Conservation (phyloP, 2,329 filamentous ascomycete genomes). For the Pseudogymnoascus sp. region DNA sequence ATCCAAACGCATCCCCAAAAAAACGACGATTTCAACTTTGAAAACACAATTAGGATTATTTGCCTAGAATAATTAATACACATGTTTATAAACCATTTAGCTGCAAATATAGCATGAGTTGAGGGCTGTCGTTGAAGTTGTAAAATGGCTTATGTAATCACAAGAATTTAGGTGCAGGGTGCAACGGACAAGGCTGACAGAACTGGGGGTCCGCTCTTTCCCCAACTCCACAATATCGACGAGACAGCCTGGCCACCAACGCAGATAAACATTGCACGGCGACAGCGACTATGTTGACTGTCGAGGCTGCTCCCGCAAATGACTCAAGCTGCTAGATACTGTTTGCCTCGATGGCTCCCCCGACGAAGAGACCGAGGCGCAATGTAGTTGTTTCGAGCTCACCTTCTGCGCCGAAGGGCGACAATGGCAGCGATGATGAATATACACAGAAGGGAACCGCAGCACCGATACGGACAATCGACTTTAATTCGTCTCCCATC, state of each 20-base stretch:
- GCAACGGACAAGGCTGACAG: neutral
- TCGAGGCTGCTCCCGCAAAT: neutral
- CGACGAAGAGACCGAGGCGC: slow-evolving; percentile 43
- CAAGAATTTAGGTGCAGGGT: neutral
- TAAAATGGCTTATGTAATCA: neutral
- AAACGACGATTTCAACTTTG: neutral
- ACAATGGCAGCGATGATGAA: neutral
- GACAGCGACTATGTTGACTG: neutral
- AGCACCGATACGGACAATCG: slow-evolving; percentile 21
- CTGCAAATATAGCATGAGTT: neutral
- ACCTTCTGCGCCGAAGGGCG: slow-evolving; percentile 27
- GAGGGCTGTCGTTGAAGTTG: neutral
- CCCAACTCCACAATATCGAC: slow-evolving; percentile 4
- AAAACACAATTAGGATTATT: neutral
- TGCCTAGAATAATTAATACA: neutral
- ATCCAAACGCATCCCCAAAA: neutral
- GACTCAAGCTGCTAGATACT: neutral
- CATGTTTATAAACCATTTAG: neutral
- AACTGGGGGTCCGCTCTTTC: neutral
- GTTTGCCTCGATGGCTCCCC: slow-evolving; percentile 26
- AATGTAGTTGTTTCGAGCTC: slow-evolving; percentile 38
- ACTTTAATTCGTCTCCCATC: slow-evolving; percentile 16
- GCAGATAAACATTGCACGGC: neutral
- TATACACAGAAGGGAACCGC: neutral
- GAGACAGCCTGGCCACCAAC: neutral